phyloP scores from a whole-genome alignment of 148 eudicot genomes.

The Vaccinium darrowii region DNA sequence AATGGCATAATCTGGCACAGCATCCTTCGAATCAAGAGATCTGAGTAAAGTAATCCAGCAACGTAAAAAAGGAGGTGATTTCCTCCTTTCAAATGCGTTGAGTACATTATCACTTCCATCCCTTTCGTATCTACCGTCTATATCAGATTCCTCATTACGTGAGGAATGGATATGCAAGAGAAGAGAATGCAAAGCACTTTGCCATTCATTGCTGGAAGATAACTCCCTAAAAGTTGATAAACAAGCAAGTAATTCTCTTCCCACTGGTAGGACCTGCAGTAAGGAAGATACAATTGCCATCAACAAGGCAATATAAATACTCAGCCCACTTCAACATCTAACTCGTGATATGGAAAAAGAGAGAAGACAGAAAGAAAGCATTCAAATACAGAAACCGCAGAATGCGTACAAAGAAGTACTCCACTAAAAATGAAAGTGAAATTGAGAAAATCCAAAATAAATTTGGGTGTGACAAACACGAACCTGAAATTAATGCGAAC shows the following conservation, averaged over 20 bases:
- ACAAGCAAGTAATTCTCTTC: conserved; percentile 77
- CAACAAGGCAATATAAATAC: not conserved
- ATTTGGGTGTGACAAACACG: not conserved
- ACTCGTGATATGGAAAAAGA: conserved; percentile 1
- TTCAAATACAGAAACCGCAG: not conserved
- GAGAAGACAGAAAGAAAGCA: not conserved
- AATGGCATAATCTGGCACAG: conserved; percentile 42
- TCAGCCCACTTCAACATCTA: not conserved
- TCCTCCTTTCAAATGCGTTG: conserved; percentile 55
- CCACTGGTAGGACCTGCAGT: conserved; percentile 74
- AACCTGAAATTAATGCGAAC: not conserved
- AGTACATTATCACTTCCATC: conserved; percentile 30
- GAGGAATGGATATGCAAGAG: conserved; percentile 37
- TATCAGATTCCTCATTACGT: conserved; percentile 31
- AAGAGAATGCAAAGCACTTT: conserved; percentile 54
- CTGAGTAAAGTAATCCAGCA: conserved; percentile 70
- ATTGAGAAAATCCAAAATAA: not conserved
- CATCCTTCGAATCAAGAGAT: conserved; percentile 57
- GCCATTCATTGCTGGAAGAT: conserved; percentile 60
- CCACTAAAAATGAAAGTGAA: not conserved
- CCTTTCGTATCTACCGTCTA: conserved; percentile 40
- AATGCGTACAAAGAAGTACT: not conserved
- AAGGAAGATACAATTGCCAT: not conserved
- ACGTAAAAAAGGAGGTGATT: conserved; percentile 57
- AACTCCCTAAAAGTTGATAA: conserved; percentile 60